Conservation (phyloP, 1,284 basidiomycete genomes). For the Cryptococcus maquisensis region DNA sequence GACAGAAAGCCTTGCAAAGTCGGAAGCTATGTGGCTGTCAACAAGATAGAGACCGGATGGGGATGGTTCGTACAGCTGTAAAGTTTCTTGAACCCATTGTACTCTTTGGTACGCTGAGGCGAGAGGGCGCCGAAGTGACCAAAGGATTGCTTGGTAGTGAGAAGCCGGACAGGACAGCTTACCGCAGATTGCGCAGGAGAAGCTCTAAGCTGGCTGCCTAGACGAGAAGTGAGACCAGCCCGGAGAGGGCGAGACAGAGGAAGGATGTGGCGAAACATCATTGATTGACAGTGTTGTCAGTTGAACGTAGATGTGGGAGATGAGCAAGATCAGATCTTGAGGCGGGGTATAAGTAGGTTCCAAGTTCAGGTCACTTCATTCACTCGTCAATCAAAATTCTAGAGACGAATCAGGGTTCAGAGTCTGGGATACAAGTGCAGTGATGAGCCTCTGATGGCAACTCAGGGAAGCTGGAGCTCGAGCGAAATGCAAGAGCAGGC, state of each 20-base stretch:
- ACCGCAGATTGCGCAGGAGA: background rate
- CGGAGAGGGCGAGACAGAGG: background rate
- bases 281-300: too few species aligned
- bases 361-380: background rate
- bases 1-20: background rate
- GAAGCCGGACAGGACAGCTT: too few species aligned
- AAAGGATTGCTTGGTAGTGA: background rate
- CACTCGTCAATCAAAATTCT: background rate
- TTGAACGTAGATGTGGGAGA: too few species aligned
- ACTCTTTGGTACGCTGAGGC: background rate
- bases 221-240: background rate
- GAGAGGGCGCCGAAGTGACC: background rate
- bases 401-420: too few species aligned
- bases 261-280: background rate
- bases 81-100: background rate
- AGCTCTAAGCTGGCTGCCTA: background rate
- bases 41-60: background rate
- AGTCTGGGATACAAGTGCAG: too few species aligned
- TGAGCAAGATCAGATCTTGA: too few species aligned
- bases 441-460: too few species aligned
- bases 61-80: background rate
- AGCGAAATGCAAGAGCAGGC: too few species aligned
- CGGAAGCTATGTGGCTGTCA: background rate
- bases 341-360: too few species aligned
- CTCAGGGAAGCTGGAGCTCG: too few species aligned